Evolutionary conservation across 768 basidiomycete species (phyloP).

Genomic region (Krasilnikovozyma curviuscula): DNA sequence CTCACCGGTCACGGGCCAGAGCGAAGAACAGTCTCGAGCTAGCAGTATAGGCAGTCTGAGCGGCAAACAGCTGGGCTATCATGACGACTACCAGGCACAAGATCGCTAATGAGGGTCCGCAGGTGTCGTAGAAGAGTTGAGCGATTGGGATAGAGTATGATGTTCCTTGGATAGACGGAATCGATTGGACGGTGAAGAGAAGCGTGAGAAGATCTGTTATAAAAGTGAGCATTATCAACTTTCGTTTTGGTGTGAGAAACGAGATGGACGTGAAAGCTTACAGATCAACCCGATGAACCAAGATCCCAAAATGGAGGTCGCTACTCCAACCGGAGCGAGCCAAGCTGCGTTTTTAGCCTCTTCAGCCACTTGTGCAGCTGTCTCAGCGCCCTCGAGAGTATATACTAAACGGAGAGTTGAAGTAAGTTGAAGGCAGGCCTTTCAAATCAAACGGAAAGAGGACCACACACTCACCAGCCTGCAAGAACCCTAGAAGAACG

Average conservation of each 20-base stretch:
- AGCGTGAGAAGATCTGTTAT: slow-evolving; percentile 36
- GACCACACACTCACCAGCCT: slow-evolving; percentile 27
- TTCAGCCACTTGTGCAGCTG: slow-evolving; percentile 45
- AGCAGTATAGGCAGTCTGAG: slow-evolving; percentile 41
- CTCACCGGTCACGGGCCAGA: slow-evolving; percentile 37
- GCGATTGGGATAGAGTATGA: slow-evolving; percentile 41
- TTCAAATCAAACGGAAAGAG: too few species aligned
- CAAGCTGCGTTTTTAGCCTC: slow-evolving; percentile 39
- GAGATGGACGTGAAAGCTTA: too few species aligned
- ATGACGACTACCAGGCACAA: slow-evolving; percentile 37
- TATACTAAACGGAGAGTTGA: slow-evolving; percentile 33
- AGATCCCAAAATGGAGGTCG: slow-evolving; percentile 39
- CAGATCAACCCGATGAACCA: slow-evolving; percentile 41
- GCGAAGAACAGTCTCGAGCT: slow-evolving; percentile 41
- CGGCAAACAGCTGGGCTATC: slow-evolving; percentile 38
- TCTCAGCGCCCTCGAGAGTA: slow-evolving; percentile 44
- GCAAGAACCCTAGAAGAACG: slow-evolving; percentile 40
- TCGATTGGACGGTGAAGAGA: slow-evolving; percentile 40
- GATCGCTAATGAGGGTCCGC: slow-evolving; percentile 32
- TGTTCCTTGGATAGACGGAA: slow-evolving; percentile 34
- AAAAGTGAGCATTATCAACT: too few species aligned
- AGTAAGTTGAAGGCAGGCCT: neutral
- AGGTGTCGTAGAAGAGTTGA: slow-evolving; percentile 40
- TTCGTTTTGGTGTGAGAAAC: too few species aligned
- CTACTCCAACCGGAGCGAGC: slow-evolving; percentile 40